Conservation (phyloP, 73 alveolate genomes). For the Uronychia setigera region DNA sequence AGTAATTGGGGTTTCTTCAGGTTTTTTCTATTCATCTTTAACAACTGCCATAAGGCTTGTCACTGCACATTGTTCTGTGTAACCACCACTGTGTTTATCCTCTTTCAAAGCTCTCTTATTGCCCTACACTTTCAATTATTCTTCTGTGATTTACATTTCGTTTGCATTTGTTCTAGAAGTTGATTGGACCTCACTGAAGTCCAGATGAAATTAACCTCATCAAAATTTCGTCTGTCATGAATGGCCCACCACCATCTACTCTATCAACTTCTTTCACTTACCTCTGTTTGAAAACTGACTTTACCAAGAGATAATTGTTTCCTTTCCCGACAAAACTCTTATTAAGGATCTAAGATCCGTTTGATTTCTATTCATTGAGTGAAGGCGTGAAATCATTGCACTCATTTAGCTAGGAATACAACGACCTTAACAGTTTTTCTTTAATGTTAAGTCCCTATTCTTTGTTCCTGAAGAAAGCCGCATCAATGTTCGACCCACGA, state of each 20-base stretch:
- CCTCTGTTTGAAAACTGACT: constrained; percentile 62
- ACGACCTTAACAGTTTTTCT: background rate
- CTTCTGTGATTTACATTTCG: background rate
- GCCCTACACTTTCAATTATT: background rate
- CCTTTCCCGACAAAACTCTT: constrained; percentile 82
- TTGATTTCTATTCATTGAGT: background rate
- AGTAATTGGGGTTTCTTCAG: background rate
- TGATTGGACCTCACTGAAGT: constrained; percentile 67
- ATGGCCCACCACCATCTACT: constrained; percentile 71
- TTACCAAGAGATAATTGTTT: constrained; percentile 65
- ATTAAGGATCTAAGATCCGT: background rate
- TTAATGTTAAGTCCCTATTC: background rate
- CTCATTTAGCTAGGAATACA: background rate
- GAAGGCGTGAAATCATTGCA: background rate
- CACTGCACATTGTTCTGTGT: background rate
- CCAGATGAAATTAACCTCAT: constrained; percentile 79
- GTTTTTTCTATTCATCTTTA: background rate
- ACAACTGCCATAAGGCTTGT: background rate
- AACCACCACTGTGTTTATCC: background rate
- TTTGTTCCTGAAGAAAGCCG: background rate
- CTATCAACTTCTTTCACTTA: background rate
- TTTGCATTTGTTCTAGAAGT: background rate
- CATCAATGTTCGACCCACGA: background rate
- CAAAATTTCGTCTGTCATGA: constrained; percentile 49
- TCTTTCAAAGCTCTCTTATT: background rate